A percentile compares a stretch with the other conserved stretches of the same genome.
Evolutionary conservation across 306 rosid species (phyloP).

Genomic region (Medicago truncatula): DNA sequence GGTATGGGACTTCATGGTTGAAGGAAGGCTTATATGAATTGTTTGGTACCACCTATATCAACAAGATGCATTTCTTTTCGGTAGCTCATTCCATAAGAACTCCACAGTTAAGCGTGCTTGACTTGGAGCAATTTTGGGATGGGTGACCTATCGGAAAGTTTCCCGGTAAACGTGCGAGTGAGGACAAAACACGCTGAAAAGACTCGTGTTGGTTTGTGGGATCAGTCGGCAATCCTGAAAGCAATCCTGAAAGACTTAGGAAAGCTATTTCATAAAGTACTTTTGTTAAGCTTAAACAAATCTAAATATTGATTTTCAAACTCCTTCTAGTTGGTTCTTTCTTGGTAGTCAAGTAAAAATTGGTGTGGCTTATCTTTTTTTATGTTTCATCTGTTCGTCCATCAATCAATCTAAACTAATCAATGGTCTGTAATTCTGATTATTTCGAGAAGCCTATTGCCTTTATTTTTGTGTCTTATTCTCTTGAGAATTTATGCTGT

Average conservation of each 20-base stretch:
- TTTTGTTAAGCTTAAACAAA: neutral
- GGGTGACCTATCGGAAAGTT: too few relatives aligned
- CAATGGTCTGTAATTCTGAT: neutral
- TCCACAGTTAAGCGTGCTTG: too few relatives aligned
- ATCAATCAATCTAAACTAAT: slow-evolving; percentile 3
- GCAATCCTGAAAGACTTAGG: neutral
- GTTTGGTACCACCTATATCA: too few relatives aligned
- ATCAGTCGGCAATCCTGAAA: too few relatives aligned
- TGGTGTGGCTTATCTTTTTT: neutral
- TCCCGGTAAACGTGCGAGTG: too few relatives aligned
- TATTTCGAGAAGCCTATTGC: slow-evolving; percentile 5
- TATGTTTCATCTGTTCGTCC: slow-evolving; percentile 6
- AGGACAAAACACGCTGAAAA: too few relatives aligned
- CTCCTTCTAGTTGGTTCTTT: slow-evolving; percentile 17
- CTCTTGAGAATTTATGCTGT: slow-evolving; percentile 2
- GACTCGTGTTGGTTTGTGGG: too few relatives aligned
- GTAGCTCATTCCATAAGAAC: too few relatives aligned
- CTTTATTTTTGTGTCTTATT: slow-evolving; percentile 25
- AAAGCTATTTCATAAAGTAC: neutral
- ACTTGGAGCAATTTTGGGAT: too few relatives aligned
- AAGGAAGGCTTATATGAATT: too few relatives aligned
- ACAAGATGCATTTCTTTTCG: too few relatives aligned
- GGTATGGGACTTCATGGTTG: too few relatives aligned
- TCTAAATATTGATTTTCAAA: slow-evolving; percentile 7
- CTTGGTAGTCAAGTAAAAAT: slow-evolving; percentile 17